Conservation (phyloP, 23 red algal species). For the Chondrus crispus region DNA sequence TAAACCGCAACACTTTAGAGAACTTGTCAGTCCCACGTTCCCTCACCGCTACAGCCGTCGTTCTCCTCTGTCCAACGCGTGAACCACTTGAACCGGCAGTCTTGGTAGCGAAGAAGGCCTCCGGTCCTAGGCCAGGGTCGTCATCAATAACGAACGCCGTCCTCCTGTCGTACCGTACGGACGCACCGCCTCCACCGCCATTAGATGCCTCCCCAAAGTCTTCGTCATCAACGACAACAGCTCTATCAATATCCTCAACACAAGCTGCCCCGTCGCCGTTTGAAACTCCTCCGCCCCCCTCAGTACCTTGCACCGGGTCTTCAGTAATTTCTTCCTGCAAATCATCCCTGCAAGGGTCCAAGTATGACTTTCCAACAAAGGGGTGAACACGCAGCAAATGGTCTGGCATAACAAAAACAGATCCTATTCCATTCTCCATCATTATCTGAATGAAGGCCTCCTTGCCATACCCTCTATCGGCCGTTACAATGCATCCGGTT, state of each 20-base stretch:
- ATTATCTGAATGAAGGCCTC: background rate
- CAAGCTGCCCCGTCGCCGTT: too few relatives aligned
- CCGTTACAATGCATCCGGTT: background rate
- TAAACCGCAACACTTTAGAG: conserved; percentile 29
- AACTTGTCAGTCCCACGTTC: conserved; percentile 40
- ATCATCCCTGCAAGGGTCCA: background rate
- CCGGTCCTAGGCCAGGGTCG: background rate
- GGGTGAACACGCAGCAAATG: conserved; percentile 12
- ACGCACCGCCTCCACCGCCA: too few relatives aligned
- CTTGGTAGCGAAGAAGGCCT: conserved; percentile 14
- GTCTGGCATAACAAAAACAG: conserved; percentile 25
- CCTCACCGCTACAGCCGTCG: background rate
- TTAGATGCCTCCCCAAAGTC: too few relatives aligned
- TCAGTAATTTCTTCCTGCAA: background rate
- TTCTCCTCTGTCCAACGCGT: background rate
- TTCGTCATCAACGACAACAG: too few relatives aligned
- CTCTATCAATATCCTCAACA: too few relatives aligned
- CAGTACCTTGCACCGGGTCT: too few relatives aligned
- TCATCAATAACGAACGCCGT: conserved; percentile 26
- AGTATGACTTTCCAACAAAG: conserved; percentile 1
- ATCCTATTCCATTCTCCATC: background rate
- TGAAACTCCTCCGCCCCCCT: too few relatives aligned
- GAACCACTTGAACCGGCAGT: background rate
- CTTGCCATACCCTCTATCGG: background rate
- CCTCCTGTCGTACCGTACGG: background rate